Conservation (phyloP, 345 rosid species). For the Excoecaria agallocha region DNA sequence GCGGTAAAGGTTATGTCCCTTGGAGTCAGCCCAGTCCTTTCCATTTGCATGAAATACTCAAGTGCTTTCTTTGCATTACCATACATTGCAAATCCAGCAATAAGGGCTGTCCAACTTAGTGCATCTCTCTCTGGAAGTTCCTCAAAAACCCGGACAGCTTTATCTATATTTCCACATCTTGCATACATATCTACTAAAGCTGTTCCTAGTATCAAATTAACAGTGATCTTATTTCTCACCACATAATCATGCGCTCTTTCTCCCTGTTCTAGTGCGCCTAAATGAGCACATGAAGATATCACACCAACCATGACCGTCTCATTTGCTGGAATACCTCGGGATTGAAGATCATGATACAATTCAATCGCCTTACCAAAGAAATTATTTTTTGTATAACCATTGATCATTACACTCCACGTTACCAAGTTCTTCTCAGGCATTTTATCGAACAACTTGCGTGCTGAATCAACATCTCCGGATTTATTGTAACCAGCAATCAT, state of each 20-base stretch:
- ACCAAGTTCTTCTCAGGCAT: conserved; percentile 72
- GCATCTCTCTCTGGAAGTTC: conserved; percentile 51
- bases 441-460: conserved; percentile 62
- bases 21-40: conserved; percentile 42
- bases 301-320: conserved; percentile 73
- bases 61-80: conserved; percentile 54
- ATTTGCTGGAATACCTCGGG: conserved; percentile 48
- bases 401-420: conserved; percentile 74
- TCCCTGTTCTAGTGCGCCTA: conserved; percentile 60
- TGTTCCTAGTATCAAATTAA: conserved; percentile 62
- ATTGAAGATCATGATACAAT: conserved; percentile 47
- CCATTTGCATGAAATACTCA: conserved; percentile 48
- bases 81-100: conserved; percentile 66
- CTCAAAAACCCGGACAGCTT: conserved; percentile 50
- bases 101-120: conserved; percentile 63
- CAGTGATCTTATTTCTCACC: conserved; percentile 31
- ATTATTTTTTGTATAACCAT: conserved; percentile 50
- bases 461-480: conserved; percentile 44
- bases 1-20: conserved; percentile 63
- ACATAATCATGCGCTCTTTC: conserved; percentile 58
- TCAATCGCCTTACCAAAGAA: conserved; percentile 48
- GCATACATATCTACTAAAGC: conserved; percentile 75
- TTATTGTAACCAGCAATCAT: conserved; percentile 51
- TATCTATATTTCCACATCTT: conserved; percentile 58
- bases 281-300: conserved; percentile 63